Base-by-base conservation (phyloP, 176 grass and related monocot species). In the Puccinellia tenuiflora region DNA sequence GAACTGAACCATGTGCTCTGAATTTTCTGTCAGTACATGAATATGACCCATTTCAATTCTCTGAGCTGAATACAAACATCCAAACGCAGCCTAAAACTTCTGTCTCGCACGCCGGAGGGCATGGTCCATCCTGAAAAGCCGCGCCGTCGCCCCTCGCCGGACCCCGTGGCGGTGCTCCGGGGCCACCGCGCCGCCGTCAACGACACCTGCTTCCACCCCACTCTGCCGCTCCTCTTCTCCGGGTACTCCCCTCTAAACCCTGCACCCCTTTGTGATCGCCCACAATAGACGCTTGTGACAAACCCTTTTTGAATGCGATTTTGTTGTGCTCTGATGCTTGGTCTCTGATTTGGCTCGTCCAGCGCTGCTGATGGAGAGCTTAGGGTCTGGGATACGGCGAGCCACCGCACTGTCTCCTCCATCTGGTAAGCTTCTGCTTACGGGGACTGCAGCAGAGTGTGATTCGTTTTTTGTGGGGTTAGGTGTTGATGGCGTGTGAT, bases 351-450 rank as follows among this genome's bases (percentile, higher is more conserved):
- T 21, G 40, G 17, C 20, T 85, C 2, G 1, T 73, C 28, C 76
- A 95, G 96, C 28, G 88, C 90, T 35, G 87, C 96, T 6, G 96
- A 98, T 47, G 96, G 96, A 1, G 96, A 98, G 83, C 88, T 98
- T 74, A 81, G 92, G 56, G 79, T 92, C 25, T 98, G 96, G 96
- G 88, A 95, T 31, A 93, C 92, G 14, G 67, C 80, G 33, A 94
- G 86, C 72, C 88, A 88, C 87, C 90, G 96, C 50, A 95, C 90
- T 7, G 57, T 91, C 40, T 93, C 90, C 77, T 95, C 92, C 7
- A 80, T 82, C 40, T 93, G 92, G 96, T 93, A 84, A 78, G 73
- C 13, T 8, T 48, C 5, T 34, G 21, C 48, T 56, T 84, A 26
- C 57, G 42, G 29, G 25, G 12, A 82, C 31, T 64, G 35, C 63